Evolutionary conservation across 208 protist species (phyloP), one percentile per base, ranked within the genome.

Genomic region (Crithidia thermophila): DNA sequence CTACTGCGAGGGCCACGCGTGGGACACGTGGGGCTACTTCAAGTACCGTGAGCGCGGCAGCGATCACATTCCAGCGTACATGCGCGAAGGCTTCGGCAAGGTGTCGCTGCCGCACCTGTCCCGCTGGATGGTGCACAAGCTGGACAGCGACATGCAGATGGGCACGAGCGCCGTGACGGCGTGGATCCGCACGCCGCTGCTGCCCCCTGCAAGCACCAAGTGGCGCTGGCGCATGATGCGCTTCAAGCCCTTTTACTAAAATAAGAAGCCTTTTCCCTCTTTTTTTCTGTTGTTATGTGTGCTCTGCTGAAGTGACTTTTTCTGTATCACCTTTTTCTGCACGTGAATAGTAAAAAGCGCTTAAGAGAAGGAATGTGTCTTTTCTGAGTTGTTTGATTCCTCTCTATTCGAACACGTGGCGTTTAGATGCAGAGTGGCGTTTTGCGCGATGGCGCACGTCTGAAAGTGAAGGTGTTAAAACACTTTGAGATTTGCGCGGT

Each of bases 21-120:
- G 90, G 88, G 80, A 92, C 47, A 95, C 90, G 39, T 95, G 87
- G 84, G 90, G 90, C 30, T 79, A 86, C 72, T 83, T 85, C 69
- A 93, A 84, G 74, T 93, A 95, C 62, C 83, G 84, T 0, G 63
- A 75, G 59, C 67, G 77, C 25, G 80, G 78, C 49, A 79, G 58
- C 7, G 78, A 85, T 30, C 69, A 81, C 65, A 64, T 94, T 33
- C 88, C 88, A 13, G 72, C 88, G 30, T 93, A 80, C 73, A 78
- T 87, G 64, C 70, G 82, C 8, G 89, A 94, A n/a, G 86, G 86
- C 55, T 94, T 88, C 68, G 67, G 87, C 65, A 90, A 88, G 68
- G 28, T 93, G 42, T 30, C 49, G 37, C 65, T 93, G 45, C 84
- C 82, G 16, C 86, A 90, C 66, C 53, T 94, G 18, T 94, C 89